Base-by-base conservation (phyloP, 192 early-diverging fungal genomes). In the Haplosporangium gracile region DNA sequence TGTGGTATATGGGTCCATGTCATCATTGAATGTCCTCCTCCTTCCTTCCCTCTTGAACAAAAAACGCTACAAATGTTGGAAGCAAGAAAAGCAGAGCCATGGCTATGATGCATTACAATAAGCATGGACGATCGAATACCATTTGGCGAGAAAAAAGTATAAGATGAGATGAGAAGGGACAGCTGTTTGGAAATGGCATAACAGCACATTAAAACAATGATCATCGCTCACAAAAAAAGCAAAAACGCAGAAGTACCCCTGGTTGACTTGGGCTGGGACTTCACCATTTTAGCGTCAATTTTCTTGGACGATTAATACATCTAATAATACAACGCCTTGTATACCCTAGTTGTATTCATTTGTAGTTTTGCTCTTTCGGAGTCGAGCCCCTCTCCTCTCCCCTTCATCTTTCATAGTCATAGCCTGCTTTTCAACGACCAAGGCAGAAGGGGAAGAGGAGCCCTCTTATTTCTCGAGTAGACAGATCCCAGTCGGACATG, bases 361-460 rank as follows among this genome's bases (percentile, higher is more conserved):
- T 65, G 60, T 65, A 65, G 60, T 65, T 65, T 65, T 65, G 60
- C 60, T 65, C 60, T 65, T 65, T 65, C 60, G 60, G 60, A 65
- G 29, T 65, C 60, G 60, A 65, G 60, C 26, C 60, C 60, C 11
- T 22, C 4, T 2, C 4, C 55, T 24, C 55, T 53, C 9, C 20
- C n/a, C 20, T 29, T 65, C 26, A 63, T 8, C 13, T 24, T 11
- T 65, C 16, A 26, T 29, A 57, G 6, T 29, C 60, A 65, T 65
- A 65, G 13, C 60, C 60, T 34, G n/a, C 29, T 34, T 65, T 32
- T 29, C 60, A 45, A 45, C 13, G 43, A 45, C 11, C 43, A 45
- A 45, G 11, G 43, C 43, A 60, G 7, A n/a, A n/a, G n/a, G 24
- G n/a, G 60, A 1, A 32, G 26, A 65, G 29, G 13, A 65, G 29